A percentile compares a stretch with the other conserved stretches of the same genome.
These are phyloP conservation scores for Fagopyrum homotropicum DNA, from an alignment of 148 eudicot species.

Conservation along the genomic window DNA sequence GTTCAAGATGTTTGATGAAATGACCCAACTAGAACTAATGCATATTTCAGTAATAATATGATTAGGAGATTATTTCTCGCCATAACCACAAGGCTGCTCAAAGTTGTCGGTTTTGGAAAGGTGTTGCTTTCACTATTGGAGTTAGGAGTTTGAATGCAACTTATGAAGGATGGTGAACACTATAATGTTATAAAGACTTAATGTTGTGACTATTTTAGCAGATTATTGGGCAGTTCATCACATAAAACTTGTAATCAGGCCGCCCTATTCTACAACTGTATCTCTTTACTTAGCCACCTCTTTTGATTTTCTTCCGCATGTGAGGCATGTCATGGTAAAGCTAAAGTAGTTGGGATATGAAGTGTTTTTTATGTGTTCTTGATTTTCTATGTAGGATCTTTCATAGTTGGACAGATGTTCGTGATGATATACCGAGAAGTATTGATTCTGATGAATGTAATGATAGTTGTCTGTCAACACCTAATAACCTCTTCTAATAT, in stretches of 20 bases:
- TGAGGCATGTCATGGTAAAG: constrained; percentile 70
- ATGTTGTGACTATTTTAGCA: no score
- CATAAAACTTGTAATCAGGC: background rate
- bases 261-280: background rate
- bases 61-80: no score
- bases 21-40: no score
- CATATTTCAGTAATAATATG: no score
- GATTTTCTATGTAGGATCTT: constrained; percentile 74
- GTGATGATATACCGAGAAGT: constrained; percentile 77
- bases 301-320: constrained; percentile 42
- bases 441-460: constrained; percentile 62
- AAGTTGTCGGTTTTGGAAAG: no score
- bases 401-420: constrained; percentile 80
- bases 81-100: no score
- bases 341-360: constrained; percentile 78
- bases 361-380: constrained; percentile 74
- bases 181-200: no score
- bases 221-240: no score
- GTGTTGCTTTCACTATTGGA: no score
- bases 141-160: no score
- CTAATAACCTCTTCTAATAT: constrained; percentile 56
- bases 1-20: no score
- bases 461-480: constrained; percentile 33
- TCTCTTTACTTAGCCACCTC: background rate
- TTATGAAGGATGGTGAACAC: no score